These are phyloP conservation scores for Entelexis sorbosivorans DNA, from an alignment of 1,139 yeast genomes.

Conservation along the genomic window DNA sequence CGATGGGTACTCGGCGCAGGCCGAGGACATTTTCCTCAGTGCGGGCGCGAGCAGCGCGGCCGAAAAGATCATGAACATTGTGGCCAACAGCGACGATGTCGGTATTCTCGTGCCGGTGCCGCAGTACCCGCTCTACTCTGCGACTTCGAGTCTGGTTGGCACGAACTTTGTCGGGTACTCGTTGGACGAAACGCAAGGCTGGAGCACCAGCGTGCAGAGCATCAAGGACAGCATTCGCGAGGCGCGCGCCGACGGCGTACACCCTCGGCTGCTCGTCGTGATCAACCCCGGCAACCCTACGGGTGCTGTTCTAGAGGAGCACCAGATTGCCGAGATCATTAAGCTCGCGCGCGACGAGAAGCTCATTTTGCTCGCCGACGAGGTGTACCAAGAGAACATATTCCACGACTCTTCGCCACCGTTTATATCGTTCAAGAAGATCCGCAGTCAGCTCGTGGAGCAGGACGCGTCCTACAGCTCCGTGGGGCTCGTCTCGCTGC, in stretches of 20 bases:
- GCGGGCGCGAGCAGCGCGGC: conserved; percentile 94
- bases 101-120: conserved; percentile 95
- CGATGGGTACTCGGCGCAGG: conserved; percentile 54
- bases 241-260: conserved; percentile 45
- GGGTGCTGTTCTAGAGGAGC: conserved; percentile 61
- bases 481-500: conserved; percentile 85
- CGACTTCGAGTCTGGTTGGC: conserved; percentile 71
- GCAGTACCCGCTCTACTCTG: conserved; percentile 93
- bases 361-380: conserved; percentile 88
- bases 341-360: conserved; percentile 75
- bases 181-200: conserved; percentile 63
- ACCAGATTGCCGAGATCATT: conserved; percentile 59
- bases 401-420: conserved; percentile 38
- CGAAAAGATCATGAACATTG: conserved; percentile 55
- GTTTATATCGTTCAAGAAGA: conserved; percentile 37
- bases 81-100: conserved; percentile 53
- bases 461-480: conserved; percentile 45
- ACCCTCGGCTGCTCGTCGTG: conserved; percentile 72
- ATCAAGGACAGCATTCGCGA: conserved; percentile 48
- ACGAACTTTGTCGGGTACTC: conserved; percentile 81
- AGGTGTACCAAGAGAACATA: conserved; percentile 89
- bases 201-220: conserved; percentile 71
- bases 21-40: conserved; percentile 69
- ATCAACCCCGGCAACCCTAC: conserved; percentile 99
- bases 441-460: conserved; percentile 44